phyloP scores from a whole-genome alignment of 2,329 filamentous ascomycete genomes.

The Penicillium fuscoglaucum region DNA sequence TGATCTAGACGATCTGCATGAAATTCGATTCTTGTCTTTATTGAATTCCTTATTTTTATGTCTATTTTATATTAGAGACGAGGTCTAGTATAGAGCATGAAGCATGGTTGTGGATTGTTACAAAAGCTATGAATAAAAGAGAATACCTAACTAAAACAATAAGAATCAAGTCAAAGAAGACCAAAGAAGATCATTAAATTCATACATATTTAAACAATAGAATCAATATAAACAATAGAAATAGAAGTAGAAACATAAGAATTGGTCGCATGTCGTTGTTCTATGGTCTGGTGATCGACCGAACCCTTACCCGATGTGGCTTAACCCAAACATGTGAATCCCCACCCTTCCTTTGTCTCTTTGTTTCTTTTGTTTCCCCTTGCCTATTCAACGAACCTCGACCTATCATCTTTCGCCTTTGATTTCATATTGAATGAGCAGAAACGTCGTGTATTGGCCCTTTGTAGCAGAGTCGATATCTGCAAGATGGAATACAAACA shows the following conservation, averaged over 20 bases:
- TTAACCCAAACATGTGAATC: constrained; percentile 15
- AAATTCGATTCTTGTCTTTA: not conserved
- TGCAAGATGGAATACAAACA: constrained; percentile 34
- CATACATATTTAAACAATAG: not conserved
- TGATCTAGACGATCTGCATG: constrained; percentile 4
- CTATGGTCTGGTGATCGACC: constrained; percentile 19
- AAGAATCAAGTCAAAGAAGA: not conserved
- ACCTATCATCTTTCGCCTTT: not conserved
- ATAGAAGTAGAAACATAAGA: not conserved
- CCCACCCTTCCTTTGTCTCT: constrained; percentile 14
- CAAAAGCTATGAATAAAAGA: not conserved
- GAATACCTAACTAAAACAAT: not conserved
- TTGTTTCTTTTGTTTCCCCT: constrained; percentile 4
- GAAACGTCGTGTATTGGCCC: not conserved
- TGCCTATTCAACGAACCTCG: constrained; percentile 2
- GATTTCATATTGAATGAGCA: not conserved
- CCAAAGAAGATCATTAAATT: not conserved
- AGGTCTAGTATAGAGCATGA: not conserved
- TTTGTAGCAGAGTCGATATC: constrained; percentile 16
- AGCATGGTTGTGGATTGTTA: not conserved
- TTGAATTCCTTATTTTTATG: not conserved
- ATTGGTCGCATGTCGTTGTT: constrained; percentile 4
- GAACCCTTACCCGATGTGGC: constrained; percentile 21
- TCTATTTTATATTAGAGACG: not conserved
- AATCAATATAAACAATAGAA: not conserved